Conservation (phyloP, 352 stramenopile genomes). For the Pythium utonaiense region DNA sequence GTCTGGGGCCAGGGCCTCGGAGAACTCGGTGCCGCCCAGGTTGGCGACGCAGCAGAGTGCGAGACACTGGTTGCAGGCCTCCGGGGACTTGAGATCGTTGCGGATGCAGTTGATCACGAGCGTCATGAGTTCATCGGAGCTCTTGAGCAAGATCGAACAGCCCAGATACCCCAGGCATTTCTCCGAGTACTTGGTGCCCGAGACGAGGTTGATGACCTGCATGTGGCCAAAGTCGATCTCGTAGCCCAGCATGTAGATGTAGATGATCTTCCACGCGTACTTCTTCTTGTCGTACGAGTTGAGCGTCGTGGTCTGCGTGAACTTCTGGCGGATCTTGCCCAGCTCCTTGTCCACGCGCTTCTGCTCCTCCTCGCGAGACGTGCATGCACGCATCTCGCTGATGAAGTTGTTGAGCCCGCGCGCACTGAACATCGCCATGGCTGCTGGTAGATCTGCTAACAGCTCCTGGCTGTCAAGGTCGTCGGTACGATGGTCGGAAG, state of each 20-base stretch:
- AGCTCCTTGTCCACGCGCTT: conserved; percentile 97
- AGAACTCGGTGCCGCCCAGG: conserved; percentile 92
- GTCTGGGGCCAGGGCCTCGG: conserved; percentile 92
- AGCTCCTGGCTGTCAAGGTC: too few relatives aligned
- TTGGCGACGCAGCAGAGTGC: conserved; percentile 96
- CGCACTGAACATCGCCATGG: conserved; percentile 79
- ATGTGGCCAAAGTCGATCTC: conserved; percentile 99
- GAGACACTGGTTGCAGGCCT: conserved; percentile 89
- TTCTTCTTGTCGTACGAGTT: conserved; percentile 98
- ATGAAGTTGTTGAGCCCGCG: conserved; percentile 84
- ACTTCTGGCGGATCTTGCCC: conserved; percentile 97
- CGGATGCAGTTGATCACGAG: conserved; percentile 96
- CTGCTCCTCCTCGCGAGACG: conserved; percentile 92
- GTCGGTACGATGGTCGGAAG: not conserved
- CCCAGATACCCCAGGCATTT: conserved; percentile 97
- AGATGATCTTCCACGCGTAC: conserved; percentile 99
- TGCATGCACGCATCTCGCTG: conserved; percentile 67
- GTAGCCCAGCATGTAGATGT: conserved; percentile 99
- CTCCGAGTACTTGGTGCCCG: conserved; percentile 91
- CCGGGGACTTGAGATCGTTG: conserved; percentile 91
- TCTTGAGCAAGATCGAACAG: conserved; percentile 94
- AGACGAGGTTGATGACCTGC: conserved; percentile 95
- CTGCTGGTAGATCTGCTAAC: not conserved
- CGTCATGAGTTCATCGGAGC: conserved; percentile 83
- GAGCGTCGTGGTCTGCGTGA: conserved; percentile 84